Evolutionary conservation across 495 filamentous ascomycete genomes (phyloP), one percentile per base, ranked within the genome.

Genomic region (Daldinia bambusicola): DNA sequence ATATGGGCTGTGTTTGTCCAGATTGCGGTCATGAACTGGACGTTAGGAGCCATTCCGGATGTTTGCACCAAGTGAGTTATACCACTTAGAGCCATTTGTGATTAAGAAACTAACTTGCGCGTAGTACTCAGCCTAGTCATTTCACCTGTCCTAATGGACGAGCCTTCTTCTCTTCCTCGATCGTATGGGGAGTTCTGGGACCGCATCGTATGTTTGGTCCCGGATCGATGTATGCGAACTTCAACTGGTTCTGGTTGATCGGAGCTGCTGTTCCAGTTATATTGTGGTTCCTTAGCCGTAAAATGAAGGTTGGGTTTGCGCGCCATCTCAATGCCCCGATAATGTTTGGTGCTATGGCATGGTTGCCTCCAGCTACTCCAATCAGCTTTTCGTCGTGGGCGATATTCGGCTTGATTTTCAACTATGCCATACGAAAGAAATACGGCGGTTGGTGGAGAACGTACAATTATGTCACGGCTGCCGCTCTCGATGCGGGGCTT

Each of bases 401-500:
- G 74, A 75, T 84, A 7, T 80, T 86, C 31, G 87, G 87, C 36
- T 78, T 83, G 36, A 78, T 89, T 26, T 90, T 90, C 76, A 87
- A 90, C 62, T 82, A 85, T 14, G 56, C 80, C 13, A 78, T 90
- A 53, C 80, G 82, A 30, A 82, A 81, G 22, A 82, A 81, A 18
- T 85, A 79, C 34, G 76, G 80, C 26, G 84, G 80, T 0, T 90
- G 88, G 88, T 90, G 88, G 88, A 79, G 78, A 0, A 84, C 84
- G 48, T 87, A 74, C 81, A 92, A 91, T 78, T 92, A 90, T 71
- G 80, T 91, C 52, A 83, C 88, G 0, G 88, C 88, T 10, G 90
- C 89, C 0, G 89, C 84, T 5, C 72, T 83, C 13, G 83, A 86
- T 61, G 74, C 77, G 0, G 83, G 83, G 13, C 72, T 84, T 12